Percentiles rank a stretch among this genome's conserved stretches.
Conservation (phyloP, 257 asterid species). For the Nicotiana noctiflora region DNA sequence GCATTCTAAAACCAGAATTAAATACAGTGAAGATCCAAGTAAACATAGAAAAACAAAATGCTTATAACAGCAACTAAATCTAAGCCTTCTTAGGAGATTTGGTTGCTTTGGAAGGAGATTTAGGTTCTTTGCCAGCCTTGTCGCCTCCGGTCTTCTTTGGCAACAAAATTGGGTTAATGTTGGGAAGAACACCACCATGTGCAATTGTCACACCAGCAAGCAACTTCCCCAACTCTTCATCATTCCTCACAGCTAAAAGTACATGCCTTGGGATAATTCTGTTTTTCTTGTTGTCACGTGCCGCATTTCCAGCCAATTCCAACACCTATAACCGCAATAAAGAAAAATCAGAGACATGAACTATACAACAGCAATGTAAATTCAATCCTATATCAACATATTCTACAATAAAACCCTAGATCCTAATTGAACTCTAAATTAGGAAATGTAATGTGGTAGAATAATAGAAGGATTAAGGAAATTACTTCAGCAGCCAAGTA, state of each 20-base stretch:
- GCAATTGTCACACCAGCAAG: conserved; percentile 23
- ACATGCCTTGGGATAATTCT: conserved; percentile 19
- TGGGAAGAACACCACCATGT: conserved; percentile 23
- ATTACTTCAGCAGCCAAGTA: conserved; percentile 38
- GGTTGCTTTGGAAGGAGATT: conserved; percentile 12
- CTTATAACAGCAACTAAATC: neutral
- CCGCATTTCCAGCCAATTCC: conserved; percentile 26
- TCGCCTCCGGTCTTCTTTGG: conserved; percentile 13
- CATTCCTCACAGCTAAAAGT: conserved; percentile 22
- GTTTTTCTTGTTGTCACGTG: conserved; percentile 21
- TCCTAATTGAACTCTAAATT: neutral
- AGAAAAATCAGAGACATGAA: too few relatives aligned
- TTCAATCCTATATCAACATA: too few relatives aligned
- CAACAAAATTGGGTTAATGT: conserved; percentile 21
- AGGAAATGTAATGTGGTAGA: neutral
- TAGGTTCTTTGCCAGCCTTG: neutral
- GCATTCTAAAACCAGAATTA: neutral
- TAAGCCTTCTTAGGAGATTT: conserved; percentile 17
- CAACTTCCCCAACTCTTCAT: conserved; percentile 20
- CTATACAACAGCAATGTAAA: too few relatives aligned
- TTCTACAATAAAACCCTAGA: neutral
- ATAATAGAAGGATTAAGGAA: too few relatives aligned
- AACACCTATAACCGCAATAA: conserved; percentile 6
- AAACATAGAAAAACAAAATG: too few relatives aligned
- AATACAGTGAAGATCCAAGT: neutral